These are phyloP conservation scores for Tetrahymena thermophila DNA, from an alignment of 73 alveolate genomes.

Conservation along the genomic window DNA sequence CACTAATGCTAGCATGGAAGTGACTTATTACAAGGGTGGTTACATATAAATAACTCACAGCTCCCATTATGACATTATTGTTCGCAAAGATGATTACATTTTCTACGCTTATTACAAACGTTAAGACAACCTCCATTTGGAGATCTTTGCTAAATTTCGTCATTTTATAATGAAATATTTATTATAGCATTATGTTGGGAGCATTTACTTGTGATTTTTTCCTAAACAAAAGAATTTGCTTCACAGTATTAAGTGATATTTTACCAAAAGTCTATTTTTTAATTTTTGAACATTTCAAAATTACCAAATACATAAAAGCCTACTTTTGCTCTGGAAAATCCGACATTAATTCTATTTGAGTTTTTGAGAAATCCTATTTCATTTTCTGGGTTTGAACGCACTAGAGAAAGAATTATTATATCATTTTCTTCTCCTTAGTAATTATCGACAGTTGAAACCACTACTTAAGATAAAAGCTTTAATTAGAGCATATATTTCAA, in stretches of 20 bases:
- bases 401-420: conserved; percentile 69
- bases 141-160: not conserved
- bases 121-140: not conserved
- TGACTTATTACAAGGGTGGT: not conserved
- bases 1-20: conserved; percentile 45
- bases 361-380: conserved; percentile 65
- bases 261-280: conserved; percentile 22
- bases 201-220: not conserved
- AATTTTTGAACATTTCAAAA: conserved; percentile 50
- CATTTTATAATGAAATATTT: not conserved
- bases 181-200: not conserved
- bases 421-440: conserved; percentile 92
- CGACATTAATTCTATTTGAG: conserved; percentile 81
- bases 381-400: conserved; percentile 57
- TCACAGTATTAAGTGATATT: conserved; percentile 31
- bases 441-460: conserved; percentile 78
- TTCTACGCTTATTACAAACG: not conserved
- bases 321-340: conserved; percentile 79
- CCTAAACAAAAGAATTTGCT: conserved; percentile 3
- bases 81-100: conserved; percentile 27
- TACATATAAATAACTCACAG: conserved; percentile 15
- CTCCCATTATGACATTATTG: conserved; percentile 26
- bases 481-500: conserved; percentile 22
- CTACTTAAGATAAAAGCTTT: conserved; percentile 5
- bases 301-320: conserved; percentile 86